phyloP scores from a whole-genome alignment of 805 yeast species.

The Pichia cabralensis region DNA sequence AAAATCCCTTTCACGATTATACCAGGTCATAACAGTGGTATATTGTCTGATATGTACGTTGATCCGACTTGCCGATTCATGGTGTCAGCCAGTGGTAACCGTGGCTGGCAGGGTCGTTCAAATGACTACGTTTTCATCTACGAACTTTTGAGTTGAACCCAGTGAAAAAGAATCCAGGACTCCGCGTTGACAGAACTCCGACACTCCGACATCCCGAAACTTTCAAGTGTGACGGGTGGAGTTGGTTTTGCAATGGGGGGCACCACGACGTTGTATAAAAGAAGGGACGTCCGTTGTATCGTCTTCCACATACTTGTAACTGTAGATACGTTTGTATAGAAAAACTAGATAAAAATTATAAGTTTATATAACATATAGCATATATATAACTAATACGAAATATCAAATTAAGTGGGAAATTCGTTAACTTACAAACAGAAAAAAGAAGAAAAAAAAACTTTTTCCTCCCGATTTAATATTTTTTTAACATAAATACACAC shows the following conservation, averaged over 20 bases:
- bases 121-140: slow-evolving; percentile 60
- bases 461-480: no score
- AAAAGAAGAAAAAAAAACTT: no score
- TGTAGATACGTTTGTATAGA: no score
- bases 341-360: no score
- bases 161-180: background rate
- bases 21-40: slow-evolving; percentile 96
- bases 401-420: no score
- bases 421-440: no score
- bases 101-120: slow-evolving; percentile 87
- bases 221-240: no score
- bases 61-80: slow-evolving; percentile 85
- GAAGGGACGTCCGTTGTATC: no score
- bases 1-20: slow-evolving; percentile 72
- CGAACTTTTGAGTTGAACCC: slow-evolving; percentile 4
- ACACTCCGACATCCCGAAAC: background rate
- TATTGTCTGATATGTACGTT: slow-evolving; percentile 61
- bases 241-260: background rate
- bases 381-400: no score
- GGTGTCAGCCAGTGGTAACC: slow-evolving; percentile 85
- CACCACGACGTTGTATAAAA: background rate
- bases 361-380: no score
- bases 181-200: background rate
- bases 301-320: no score
- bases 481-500: no score